Evolutionary conservation across 2,329 filamentous ascomycete species (phyloP), one percentile per base, ranked within the genome.

Genomic region (Alternaria angustiovoidea): DNA sequence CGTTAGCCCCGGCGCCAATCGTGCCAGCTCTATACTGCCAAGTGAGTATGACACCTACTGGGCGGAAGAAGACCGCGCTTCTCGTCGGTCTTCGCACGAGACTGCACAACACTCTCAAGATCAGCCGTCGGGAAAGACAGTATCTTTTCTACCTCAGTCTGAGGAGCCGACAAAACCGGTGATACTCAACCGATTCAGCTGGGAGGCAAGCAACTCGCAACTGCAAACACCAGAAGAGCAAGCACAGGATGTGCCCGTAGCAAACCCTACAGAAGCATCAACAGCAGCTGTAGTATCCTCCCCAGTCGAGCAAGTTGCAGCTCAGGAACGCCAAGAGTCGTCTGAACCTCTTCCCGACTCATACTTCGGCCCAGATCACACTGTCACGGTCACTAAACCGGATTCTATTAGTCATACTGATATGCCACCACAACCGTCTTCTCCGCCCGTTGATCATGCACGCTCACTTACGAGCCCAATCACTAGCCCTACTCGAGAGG

Each of bases 21-120:
- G 86, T 41, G 87, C 89, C 52, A 91, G 88, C 73, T 86, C 84
- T 18, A 89, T 91, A 66, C 79, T 90, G 2, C 85, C 87, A 0
- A 84, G 84, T 61, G 88, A 90, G 44, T 91, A 91, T 68, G 89
- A 89, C 58, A 87, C 86, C 66, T 91, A 91, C 71, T 89, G 88
- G 84, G 83, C 83, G 3, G 81, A 84, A 26, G 75, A 78, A 8
- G 83, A 82, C 43, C 81, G 84, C 26, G 51, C 61, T 20, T 68
- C 72, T 42, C 81, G 80, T 46, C 74, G 38, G 57, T 70, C 43
- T 53, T 77, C 70, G 46, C 64, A 64, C 41, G 72, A 68, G 71
- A 67, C 54, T 58, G 68, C 54, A 62, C 72, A 41, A 18, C 59
- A 34, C 16, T 58, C 62, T 20, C 68, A 72, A 43, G 68, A 61